phyloP scores from a whole-genome alignment of 352 stramenopile species.

The Chrysophaeum taylorii region DNA sequence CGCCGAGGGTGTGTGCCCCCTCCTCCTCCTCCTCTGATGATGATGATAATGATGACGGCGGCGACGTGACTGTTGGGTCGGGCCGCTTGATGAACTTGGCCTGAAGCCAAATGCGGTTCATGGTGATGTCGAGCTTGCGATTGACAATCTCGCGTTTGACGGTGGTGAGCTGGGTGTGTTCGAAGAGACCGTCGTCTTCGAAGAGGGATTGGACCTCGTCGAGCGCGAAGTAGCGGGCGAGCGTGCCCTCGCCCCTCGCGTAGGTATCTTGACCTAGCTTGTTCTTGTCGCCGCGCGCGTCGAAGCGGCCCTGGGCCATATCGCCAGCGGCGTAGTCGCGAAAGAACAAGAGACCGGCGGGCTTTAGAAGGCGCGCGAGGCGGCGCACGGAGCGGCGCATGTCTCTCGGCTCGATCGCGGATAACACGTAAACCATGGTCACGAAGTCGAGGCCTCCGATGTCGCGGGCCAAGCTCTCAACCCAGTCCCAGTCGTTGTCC shows the following conservation, averaged over 20 bases:
- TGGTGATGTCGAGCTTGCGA: neutral
- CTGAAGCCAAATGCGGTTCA: conserved; percentile 8
- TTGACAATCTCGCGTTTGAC: conserved; percentile 12
- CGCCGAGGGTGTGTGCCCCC: too few relatives aligned
- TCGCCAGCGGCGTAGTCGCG: conserved; percentile 12
- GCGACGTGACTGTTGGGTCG: too few relatives aligned
- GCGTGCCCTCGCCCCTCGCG: conserved; percentile 10
- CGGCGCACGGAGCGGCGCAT: neutral
- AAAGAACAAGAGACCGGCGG: conserved; percentile 4
- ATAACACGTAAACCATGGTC: conserved; percentile 4
- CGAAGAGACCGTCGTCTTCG: neutral
- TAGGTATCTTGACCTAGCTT: too few relatives aligned
- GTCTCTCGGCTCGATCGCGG: neutral
- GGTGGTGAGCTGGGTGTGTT: neutral
- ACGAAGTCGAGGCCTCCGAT: neutral
- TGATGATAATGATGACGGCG: too few relatives aligned
- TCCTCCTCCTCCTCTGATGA: too few relatives aligned
- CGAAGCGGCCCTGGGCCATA: neutral
- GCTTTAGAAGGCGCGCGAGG: neutral
- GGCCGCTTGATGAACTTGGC: neutral
- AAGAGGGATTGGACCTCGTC: neutral
- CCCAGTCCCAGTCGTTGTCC: neutral
- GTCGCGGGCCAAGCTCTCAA: neutral
- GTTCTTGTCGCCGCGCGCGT: neutral
- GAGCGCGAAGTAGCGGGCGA: conserved; percentile 4